Evolutionary conservation across 2,329 filamentous ascomycete species (phyloP), one percentile per base, ranked within the genome.

Genomic region (Dactylellina leptospora): DNA sequence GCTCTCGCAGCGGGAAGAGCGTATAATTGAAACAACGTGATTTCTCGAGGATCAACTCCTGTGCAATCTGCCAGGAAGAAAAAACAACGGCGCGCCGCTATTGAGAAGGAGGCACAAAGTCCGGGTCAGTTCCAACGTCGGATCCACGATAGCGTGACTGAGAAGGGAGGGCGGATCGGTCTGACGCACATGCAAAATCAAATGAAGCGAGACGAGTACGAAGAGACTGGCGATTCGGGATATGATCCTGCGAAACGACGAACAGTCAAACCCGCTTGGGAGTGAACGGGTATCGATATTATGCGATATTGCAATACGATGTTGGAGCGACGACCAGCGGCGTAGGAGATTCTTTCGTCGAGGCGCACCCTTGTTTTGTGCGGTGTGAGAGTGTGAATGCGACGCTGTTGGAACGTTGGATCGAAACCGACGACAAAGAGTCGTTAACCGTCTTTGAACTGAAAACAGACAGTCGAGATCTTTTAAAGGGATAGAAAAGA

Each of bases 21-120:
- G 44, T 68, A 56, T 59, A 64, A 23, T 59, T 68, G 62, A 68
- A 68, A 68, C 59, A 54, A 10, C 33, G 36, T 58, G 44, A 44
- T n/a, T 68, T 68, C 27, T 36, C 6, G 44, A 53, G 47, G 53
- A 45, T 59, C 62, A 28, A 30, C 62, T 68, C 66, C 66, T 71
- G 44, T 45, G 45, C 50, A 63, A 63, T 71, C 40, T 53, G 47
- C 33, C 23, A 54, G n/a, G 18, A 18, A 33, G 30, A 6, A 18
- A 45, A 45, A 20, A 6, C 22, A 53, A 40, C 10, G 28, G 28
- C 47, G 40, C 28, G 47, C 40, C 63, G 58, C 51, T 58, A 44
- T 38, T 55, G 25, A 18, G 30, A 54, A 28, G 30, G 50, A 36
- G 22, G 16, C 20, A 50, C 54, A 42, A 56, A 42, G 47, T 11